phyloP scores from a whole-genome alignment of 345 rosid species.

The Cardamine chenopodiifolia region DNA sequence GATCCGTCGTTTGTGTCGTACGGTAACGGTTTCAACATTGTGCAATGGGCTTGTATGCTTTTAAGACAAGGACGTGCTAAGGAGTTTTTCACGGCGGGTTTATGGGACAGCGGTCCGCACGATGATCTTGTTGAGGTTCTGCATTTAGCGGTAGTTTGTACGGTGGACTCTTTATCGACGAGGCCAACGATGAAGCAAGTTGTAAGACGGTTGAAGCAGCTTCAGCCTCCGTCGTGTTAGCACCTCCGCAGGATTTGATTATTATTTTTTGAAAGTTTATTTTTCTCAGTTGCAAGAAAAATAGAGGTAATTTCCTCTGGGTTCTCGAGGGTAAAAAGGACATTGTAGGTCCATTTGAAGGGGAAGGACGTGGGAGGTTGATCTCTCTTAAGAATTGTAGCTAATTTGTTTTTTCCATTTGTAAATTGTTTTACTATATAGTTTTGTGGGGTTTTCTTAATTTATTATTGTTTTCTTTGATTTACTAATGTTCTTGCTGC shows the following conservation, averaged over 20 bases:
- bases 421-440: no score
- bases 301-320: no score
- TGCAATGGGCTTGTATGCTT: constrained; percentile 60
- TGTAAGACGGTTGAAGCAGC: constrained; percentile 51
- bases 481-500: no score
- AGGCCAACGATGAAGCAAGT: constrained; percentile 71
- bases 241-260: constrained; percentile 10
- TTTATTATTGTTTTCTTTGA: no score
- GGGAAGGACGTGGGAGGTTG: no score
- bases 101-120: constrained; percentile 63
- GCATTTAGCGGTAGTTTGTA: constrained; percentile 59
- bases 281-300: no score
- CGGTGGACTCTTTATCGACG: constrained; percentile 56
- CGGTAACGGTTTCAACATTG: constrained; percentile 45
- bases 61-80: constrained; percentile 80
- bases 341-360: no score
- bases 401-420: no score
- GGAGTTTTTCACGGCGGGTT: constrained; percentile 55
- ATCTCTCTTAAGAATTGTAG: no score
- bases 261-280: not conserved
- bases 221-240: constrained; percentile 43
- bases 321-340: no score
- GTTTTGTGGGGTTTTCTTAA: no score
- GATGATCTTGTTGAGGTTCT: constrained; percentile 64
- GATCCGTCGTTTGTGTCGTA: constrained; percentile 84